These are phyloP conservation scores for Carex arenaria DNA, from an alignment of 202 grass and related monocot genomes.

Conservation along the genomic window DNA sequence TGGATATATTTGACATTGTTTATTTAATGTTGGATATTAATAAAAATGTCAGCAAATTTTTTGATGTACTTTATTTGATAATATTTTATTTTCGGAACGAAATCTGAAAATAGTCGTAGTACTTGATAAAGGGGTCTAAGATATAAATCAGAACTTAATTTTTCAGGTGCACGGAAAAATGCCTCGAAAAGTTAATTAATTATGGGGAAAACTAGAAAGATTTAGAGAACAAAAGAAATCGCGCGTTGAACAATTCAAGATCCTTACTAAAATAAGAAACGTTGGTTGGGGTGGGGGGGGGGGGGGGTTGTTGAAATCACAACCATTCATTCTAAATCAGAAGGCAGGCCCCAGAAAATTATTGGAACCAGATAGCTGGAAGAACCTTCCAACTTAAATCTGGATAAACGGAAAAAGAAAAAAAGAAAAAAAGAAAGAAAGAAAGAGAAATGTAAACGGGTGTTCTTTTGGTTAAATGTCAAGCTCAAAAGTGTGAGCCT, in stretches of 20 bases:
- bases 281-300: neutral
- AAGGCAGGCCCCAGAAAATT: neutral
- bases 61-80: too few species aligned
- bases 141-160: neutral
- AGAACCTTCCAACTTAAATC: neutral
- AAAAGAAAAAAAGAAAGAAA: neutral
- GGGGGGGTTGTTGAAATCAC: neutral
- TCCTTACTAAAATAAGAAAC: neutral
- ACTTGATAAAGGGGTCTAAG: neutral
- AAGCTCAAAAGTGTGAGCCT: neutral
- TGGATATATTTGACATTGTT: too few species aligned
- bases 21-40: too few species aligned
- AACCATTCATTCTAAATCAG: neutral
- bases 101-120: too few species aligned
- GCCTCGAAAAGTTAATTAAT: neutral
- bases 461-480: neutral
- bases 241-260: too few species aligned
- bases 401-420: neutral
- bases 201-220: neutral
- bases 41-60: too few species aligned
- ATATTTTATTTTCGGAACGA: too few species aligned
- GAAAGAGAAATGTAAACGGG: neutral
- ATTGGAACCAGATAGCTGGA: neutral
- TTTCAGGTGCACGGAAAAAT: neutral
- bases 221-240: neutral